Percentiles rank a stretch among this genome's conserved stretches.
These are phyloP conservation scores for Aspergillus sp. DNA, from an alignment of 2,329 filamentous ascomycete genomes.

Conservation along the genomic window DNA sequence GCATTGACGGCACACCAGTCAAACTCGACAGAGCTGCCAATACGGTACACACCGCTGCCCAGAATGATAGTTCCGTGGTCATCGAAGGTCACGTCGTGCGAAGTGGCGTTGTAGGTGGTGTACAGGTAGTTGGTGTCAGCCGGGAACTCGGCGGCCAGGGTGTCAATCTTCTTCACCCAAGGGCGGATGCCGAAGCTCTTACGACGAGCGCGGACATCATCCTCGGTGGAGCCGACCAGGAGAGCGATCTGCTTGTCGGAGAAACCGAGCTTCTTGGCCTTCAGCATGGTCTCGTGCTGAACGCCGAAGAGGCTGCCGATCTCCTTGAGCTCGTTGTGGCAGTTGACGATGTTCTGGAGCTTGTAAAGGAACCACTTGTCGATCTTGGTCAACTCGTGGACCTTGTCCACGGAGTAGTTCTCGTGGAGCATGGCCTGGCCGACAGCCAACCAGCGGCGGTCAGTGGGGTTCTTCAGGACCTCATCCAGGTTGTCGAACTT, in stretches of 20 bases:
- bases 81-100: conserved; percentile 90
- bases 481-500: conserved; percentile 91
- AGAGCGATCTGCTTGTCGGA: conserved; percentile 92
- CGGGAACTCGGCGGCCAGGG: conserved; percentile 92
- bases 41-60: conserved; percentile 94
- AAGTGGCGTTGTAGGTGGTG: conserved; percentile 94
- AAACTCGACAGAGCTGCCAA: conserved; percentile 96
- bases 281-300: conserved; percentile 82
- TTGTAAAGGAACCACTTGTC: conserved; percentile 99
- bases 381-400: conserved; percentile 95
- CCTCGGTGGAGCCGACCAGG: conserved; percentile 80
- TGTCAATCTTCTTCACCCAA: conserved; percentile 98
- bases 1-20: conserved; percentile 97
- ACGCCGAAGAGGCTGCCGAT: conserved; percentile 78
- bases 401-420: conserved; percentile 84
- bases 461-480: conserved; percentile 86
- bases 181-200: conserved; percentile 85
- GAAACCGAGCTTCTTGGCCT: conserved; percentile 97
- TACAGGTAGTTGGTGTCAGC: conserved; percentile 94
- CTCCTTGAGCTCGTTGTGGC: conserved; percentile 78
- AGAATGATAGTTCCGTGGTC: conserved; percentile 88
- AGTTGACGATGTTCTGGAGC: conserved; percentile 94
- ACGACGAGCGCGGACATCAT: conserved; percentile 81
- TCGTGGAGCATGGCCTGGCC: conserved; percentile 98
- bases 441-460: conserved; percentile 95